Evolutionary conservation across 2,329 filamentous ascomycete species (phyloP).

Genomic region (Ploettnerulaceae sp.): DNA sequence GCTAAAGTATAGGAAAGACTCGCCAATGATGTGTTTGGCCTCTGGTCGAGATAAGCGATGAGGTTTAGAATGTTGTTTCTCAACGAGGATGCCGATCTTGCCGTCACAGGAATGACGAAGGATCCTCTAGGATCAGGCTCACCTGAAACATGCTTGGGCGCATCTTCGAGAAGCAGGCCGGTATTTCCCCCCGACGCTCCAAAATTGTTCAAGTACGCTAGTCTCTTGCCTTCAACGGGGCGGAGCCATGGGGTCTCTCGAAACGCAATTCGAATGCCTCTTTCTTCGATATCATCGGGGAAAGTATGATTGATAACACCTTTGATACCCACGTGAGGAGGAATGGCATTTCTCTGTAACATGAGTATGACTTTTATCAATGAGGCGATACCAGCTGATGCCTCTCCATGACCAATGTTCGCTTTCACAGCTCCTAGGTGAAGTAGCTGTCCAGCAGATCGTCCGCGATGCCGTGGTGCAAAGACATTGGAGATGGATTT

Average conservation of each 20-base stretch:
- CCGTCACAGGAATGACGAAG: slow-evolving; percentile 44
- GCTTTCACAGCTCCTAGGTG: slow-evolving; percentile 55
- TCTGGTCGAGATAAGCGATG: slow-evolving; percentile 12
- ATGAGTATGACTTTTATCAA: slow-evolving; percentile 29
- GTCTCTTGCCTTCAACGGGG: slow-evolving; percentile 37
- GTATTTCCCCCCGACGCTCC: slow-evolving; percentile 26
- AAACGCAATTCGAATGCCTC: slow-evolving; percentile 42
- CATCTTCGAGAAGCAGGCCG: slow-evolving; percentile 21
- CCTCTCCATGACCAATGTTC: slow-evolving; percentile 32
- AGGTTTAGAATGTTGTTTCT: slow-evolving; percentile 12
- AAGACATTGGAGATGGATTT: slow-evolving; percentile 65
- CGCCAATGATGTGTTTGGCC: slow-evolving; percentile 11
- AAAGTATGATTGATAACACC: slow-evolving; percentile 28
- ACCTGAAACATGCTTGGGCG: slow-evolving; percentile 19
- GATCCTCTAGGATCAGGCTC: slow-evolving; percentile 35
- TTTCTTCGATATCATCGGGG: slow-evolving; percentile 35
- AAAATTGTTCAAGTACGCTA: slow-evolving; percentile 47
- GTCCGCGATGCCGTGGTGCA: no score
- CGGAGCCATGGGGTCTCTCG: slow-evolving; percentile 7
- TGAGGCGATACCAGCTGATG: slow-evolving; percentile 25
- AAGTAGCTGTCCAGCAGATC: no score
- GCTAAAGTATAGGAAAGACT: slow-evolving; percentile 20
- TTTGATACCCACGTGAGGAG: slow-evolving; percentile 25
- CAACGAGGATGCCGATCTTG: slow-evolving; percentile 31
- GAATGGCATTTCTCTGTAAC: slow-evolving; percentile 23